phyloP scores from a whole-genome alignment of 2,329 filamentous ascomycete species.

The Microcyclospora pomicola region DNA sequence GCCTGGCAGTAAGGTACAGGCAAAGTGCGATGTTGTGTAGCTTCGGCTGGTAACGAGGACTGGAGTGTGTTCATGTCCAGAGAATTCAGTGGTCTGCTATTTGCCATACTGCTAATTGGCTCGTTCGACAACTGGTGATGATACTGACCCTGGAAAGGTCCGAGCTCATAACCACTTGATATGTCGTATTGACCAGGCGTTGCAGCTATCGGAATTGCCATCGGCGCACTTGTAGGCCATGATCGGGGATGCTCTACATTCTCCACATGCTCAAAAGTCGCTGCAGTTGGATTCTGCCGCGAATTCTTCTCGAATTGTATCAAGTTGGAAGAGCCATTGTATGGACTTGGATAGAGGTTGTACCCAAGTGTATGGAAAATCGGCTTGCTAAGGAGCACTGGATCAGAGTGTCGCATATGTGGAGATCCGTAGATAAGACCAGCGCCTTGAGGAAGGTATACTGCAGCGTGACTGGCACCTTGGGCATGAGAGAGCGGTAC shows the following conservation, averaged over 20 bases:
- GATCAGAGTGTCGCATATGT: too few relatives aligned
- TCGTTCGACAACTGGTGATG: slow-evolving; percentile 12
- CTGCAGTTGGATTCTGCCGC: slow-evolving; percentile 5
- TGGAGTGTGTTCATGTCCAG: slow-evolving; percentile 23
- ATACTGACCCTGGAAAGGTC: slow-evolving; percentile 2
- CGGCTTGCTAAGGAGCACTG: too few relatives aligned
- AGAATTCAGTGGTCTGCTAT: slow-evolving; percentile 14
- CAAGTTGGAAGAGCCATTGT: too few relatives aligned
- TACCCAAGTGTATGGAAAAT: too few relatives aligned
- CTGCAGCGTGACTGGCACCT: neutral
- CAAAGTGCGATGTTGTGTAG: slow-evolving; percentile 19
- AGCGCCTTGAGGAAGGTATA: neutral
- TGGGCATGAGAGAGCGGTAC: neutral
- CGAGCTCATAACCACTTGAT: slow-evolving; percentile 2
- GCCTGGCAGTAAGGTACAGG: slow-evolving; percentile 13
- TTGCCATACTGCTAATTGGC: slow-evolving; percentile 12
- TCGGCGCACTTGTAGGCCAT: slow-evolving; percentile 4
- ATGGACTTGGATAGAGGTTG: too few relatives aligned
- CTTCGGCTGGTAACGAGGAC: slow-evolving; percentile 19
- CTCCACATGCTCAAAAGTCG: slow-evolving; percentile 5
- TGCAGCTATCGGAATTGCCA: slow-evolving; percentile 8
- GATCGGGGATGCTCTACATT: slow-evolving; percentile 15
- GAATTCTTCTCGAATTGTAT: slow-evolving; percentile 1
- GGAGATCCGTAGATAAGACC: neutral
- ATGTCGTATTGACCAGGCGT: slow-evolving; percentile 12